Conservation (phyloP, 169 alveolate species). For the Babesia sp. region DNA sequence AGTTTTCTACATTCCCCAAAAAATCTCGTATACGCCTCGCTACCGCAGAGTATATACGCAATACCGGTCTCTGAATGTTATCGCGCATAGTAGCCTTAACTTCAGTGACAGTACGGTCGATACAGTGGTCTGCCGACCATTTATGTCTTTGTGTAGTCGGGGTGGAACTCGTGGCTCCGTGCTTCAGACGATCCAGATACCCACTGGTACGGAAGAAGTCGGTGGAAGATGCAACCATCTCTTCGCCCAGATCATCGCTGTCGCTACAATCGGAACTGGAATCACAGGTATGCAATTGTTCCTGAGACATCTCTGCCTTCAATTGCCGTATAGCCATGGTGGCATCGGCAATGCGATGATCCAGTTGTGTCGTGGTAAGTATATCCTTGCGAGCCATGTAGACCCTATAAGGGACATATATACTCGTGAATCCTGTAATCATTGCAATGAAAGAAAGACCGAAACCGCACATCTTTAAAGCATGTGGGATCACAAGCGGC, state of each 20-base stretch:
- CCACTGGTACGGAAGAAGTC: constrained; percentile 11
- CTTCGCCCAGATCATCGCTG: background rate
- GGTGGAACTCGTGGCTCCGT: background rate
- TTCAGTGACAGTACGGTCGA: background rate
- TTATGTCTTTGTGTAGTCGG: background rate
- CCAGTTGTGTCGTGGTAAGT: constrained; percentile 38
- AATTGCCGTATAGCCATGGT: constrained; percentile 32
- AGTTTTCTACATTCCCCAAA: background rate
- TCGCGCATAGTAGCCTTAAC: background rate
- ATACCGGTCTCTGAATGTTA: background rate
- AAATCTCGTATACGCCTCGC: background rate
- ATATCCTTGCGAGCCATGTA: constrained; percentile 46
- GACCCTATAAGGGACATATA: constrained; percentile 52
- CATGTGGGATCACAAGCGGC: constrained; percentile 6
- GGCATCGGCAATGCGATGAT: constrained; percentile 55
- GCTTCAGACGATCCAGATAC: constrained; percentile 8
- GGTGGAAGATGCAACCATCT: background rate
- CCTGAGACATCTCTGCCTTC: background rate
- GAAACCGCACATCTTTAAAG: constrained; percentile 16
- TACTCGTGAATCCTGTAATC: constrained; percentile 54
- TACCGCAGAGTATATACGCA: background rate
- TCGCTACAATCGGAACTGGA: constrained; percentile 12
- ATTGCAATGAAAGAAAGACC: constrained; percentile 54
- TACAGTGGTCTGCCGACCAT: background rate
- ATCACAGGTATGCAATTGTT: background rate